A percentile compares a stretch with the other conserved stretches of the same genome.
These are phyloP conservation scores for Fusarium sp. DNA, from an alignment of 2,329 filamentous ascomycete genomes.

Conservation along the genomic window DNA sequence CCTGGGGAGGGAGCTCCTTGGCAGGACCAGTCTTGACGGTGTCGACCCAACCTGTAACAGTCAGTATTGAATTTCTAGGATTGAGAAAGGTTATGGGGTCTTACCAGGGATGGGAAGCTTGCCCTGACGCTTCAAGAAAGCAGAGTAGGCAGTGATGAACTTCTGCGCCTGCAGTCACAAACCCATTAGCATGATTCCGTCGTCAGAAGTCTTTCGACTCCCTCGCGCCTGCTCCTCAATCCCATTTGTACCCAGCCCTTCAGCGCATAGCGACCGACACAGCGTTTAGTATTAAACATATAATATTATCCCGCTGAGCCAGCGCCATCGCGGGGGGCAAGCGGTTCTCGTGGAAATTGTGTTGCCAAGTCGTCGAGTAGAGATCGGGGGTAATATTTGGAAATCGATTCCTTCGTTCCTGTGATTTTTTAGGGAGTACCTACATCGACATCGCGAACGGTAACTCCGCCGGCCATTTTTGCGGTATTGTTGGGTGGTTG, in stretches of 20 bases:
- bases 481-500: slow-evolving; percentile 61
- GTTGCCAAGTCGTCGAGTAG: slow-evolving; percentile 48
- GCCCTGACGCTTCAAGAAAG: slow-evolving; percentile 94
- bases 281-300: slow-evolving; percentile 33
- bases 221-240: slow-evolving; percentile 76
- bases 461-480: slow-evolving; percentile 84
- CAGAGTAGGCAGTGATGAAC: slow-evolving; percentile 88
- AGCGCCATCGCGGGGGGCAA: slow-evolving; percentile 40
- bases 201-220: slow-evolving; percentile 79
- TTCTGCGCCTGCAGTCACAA: slow-evolving; percentile 77
- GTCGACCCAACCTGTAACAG: slow-evolving; percentile 88
- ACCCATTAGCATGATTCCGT: slow-evolving; percentile 79
- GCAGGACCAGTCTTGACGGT: slow-evolving; percentile 98
- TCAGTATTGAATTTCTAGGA: slow-evolving; percentile 5
- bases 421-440: slow-evolving; percentile 57
- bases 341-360: slow-evolving; percentile 47
- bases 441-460: slow-evolving; percentile 89
- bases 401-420: slow-evolving; percentile 27
- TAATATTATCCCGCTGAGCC: slow-evolving; percentile 35
- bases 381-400: slow-evolving; percentile 10
- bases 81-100: slow-evolving; percentile 49
- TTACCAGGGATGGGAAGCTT: slow-evolving; percentile 91
- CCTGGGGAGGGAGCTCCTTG: slow-evolving; percentile 98
- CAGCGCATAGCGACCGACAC: slow-evolving; percentile 36
- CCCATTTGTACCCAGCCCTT: slow-evolving; percentile 46